These are phyloP conservation scores for Bothriochloa decipiens DNA, from an alignment of 176 grass and related monocot species.

Conservation along the genomic window DNA sequence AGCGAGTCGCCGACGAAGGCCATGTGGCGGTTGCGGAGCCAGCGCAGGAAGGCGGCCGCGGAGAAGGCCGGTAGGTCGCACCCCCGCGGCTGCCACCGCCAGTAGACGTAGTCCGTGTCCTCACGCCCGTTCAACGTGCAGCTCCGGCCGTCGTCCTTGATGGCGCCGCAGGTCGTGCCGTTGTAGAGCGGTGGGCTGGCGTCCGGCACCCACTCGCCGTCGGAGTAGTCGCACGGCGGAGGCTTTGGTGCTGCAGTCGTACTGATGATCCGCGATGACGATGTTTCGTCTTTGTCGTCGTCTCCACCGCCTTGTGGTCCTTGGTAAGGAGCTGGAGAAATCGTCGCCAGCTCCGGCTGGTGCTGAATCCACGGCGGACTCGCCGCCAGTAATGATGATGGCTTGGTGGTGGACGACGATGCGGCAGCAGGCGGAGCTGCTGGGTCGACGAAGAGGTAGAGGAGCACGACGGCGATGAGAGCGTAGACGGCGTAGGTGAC, in stretches of 20 bases:
- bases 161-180: conserved; percentile 60
- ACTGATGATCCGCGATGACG: not conserved
- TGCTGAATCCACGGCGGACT: not conserved
- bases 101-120: conserved; percentile 63
- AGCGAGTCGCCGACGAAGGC: conserved; percentile 84
- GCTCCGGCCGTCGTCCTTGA: conserved; percentile 60
- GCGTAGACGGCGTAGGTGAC: conserved; percentile 53
- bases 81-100: conserved; percentile 59
- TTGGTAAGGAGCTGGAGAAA: not conserved
- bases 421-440: not conserved
- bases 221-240: conserved; percentile 58
- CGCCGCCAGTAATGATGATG: not conserved
- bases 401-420: not conserved
- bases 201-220: conserved; percentile 67
- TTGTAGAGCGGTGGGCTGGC: conserved; percentile 51
- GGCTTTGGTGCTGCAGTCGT: too few relatives aligned
- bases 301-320: not conserved
- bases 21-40: conserved; percentile 60
- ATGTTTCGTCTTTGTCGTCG: not conserved
- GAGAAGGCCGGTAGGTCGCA: conserved; percentile 64
- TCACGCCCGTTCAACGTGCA: conserved; percentile 66
- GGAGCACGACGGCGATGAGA: conserved; percentile 58
- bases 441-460: conserved; percentile 59
- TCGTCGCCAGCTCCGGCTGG: not conserved
- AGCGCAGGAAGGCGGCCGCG: conserved; percentile 48